Evolutionary conservation across 805 yeast genomes (phyloP).

Genomic region (Saturnispora serradocipensis): DNA sequence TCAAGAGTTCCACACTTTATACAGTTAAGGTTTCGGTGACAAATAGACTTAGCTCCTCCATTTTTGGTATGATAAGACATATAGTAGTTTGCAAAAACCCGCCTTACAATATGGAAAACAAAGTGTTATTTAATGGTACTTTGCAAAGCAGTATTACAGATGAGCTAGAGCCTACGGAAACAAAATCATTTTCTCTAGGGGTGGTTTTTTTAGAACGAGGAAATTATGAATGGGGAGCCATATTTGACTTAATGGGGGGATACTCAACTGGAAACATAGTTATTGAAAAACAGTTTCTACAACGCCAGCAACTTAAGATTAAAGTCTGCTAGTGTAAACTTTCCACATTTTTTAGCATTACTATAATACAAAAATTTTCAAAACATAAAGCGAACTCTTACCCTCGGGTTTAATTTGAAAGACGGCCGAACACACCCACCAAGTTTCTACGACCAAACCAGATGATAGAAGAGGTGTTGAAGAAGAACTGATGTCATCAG

Average conservation of each 20-base stretch:
- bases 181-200: constrained; percentile 38
- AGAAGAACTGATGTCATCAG: not conserved
- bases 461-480: not conserved
- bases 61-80: constrained; percentile 54
- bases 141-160: constrained; percentile 46
- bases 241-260: constrained; percentile 38
- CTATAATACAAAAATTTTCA: not conserved
- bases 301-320: constrained; percentile 30
- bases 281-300: constrained; percentile 28
- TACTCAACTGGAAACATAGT: constrained; percentile 16
- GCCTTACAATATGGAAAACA: constrained; percentile 36
- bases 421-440: not conserved
- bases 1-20: constrained; percentile 41
- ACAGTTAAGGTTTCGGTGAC: constrained; percentile 39
- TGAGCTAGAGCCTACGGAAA: constrained; percentile 34
- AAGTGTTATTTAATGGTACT: constrained; percentile 63
- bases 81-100: constrained; percentile 35
- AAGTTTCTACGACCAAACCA: not conserved
- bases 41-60: constrained; percentile 35
- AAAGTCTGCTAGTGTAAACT: constrained; percentile 11
- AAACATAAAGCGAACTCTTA: not conserved
- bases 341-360: not conserved
- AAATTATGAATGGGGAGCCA: constrained; percentile 70
- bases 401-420: not conserved
- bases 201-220: constrained; percentile 68